Evolutionary conservation across 495 filamentous ascomycete species (phyloP).

Genomic region (Penicillium chermesinum): DNA sequence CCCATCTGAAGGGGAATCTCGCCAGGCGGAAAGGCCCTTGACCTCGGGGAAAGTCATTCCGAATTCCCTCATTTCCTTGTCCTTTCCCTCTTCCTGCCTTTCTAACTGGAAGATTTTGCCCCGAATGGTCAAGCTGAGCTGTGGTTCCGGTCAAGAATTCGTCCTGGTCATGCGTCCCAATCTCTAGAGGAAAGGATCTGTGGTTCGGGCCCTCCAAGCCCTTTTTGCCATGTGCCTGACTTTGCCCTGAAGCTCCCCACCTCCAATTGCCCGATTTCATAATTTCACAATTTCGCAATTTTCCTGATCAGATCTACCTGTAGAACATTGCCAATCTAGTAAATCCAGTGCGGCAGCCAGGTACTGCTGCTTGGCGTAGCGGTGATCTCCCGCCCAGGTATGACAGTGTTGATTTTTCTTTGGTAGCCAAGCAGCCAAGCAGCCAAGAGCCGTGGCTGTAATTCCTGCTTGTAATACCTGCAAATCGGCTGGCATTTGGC

Average conservation of each 20-base stretch:
- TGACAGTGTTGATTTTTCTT: slow-evolving; percentile 5
- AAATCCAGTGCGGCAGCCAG: not conserved
- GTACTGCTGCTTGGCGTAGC: slow-evolving; percentile 6
- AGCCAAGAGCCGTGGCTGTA: not conserved
- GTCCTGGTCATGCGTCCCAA: slow-evolving; percentile 20
- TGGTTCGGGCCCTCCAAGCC: not conserved
- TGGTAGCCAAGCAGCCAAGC: not conserved
- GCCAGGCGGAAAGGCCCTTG: slow-evolving; percentile 2
- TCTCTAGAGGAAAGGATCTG: slow-evolving; percentile 27
- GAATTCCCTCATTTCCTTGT: not conserved
- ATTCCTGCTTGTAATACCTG: no score
- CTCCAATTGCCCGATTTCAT: no score
- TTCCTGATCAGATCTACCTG: not conserved
- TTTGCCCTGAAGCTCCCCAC: not conserved
- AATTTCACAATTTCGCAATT: not conserved
- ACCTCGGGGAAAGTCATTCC: slow-evolving; percentile 21
- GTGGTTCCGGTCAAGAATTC: slow-evolving; percentile 1
- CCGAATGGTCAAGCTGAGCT: not conserved
- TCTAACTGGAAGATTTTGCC: not conserved
- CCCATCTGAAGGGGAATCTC: not conserved
- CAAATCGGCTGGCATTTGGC: no score
- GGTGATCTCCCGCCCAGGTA: slow-evolving; percentile 11
- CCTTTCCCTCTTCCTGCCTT: not conserved
- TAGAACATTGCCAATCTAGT: not conserved
- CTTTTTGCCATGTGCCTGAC: no score